These are phyloP conservation scores for Yamadazyma oceani DNA, from an alignment of 1,139 yeast genomes.

Conservation along the genomic window DNA sequence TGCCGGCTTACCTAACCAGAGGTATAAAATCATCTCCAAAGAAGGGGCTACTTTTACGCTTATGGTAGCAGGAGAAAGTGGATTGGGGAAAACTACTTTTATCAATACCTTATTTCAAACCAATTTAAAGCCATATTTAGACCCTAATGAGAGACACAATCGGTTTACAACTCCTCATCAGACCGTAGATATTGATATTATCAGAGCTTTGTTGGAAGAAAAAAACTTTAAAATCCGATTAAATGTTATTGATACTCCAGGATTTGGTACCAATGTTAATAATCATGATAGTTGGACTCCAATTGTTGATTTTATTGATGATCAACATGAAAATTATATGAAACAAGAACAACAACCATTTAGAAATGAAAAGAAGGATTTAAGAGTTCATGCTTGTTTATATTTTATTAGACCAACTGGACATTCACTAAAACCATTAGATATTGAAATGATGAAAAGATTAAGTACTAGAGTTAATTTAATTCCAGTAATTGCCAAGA, in stretches of 20 bases:
- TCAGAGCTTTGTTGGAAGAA: slow-evolving; percentile 90
- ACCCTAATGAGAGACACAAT: slow-evolving; percentile 66
- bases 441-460: slow-evolving; percentile 89
- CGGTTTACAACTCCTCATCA: slow-evolving; percentile 64
- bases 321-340: slow-evolving; percentile 93
- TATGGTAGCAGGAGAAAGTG: slow-evolving; percentile 96
- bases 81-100: slow-evolving; percentile 91
- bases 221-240: slow-evolving; percentile 83
- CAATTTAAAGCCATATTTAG: slow-evolving; percentile 61
- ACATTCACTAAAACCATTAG: slow-evolving; percentile 89
- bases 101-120: slow-evolving; percentile 89
- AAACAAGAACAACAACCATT: slow-evolving; percentile 95
- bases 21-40: slow-evolving; percentile 88
- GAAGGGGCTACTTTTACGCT: slow-evolving; percentile 87
- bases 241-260: slow-evolving; percentile 94
- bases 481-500: slow-evolving; percentile 93
- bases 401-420: slow-evolving; percentile 97
- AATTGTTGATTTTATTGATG: slow-evolving; percentile 89
- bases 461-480: slow-evolving; percentile 86
- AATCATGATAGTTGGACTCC: slow-evolving; percentile 94
- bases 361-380: slow-evolving; percentile 68
- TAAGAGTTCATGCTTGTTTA: slow-evolving; percentile 93
- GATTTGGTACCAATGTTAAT: slow-evolving; percentile 95
- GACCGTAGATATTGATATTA: slow-evolving; percentile 88
- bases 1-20: slow-evolving; percentile 88